Evolutionary conservation across 805 yeast genomes (phyloP).

Genomic region (Candida ficus): DNA sequence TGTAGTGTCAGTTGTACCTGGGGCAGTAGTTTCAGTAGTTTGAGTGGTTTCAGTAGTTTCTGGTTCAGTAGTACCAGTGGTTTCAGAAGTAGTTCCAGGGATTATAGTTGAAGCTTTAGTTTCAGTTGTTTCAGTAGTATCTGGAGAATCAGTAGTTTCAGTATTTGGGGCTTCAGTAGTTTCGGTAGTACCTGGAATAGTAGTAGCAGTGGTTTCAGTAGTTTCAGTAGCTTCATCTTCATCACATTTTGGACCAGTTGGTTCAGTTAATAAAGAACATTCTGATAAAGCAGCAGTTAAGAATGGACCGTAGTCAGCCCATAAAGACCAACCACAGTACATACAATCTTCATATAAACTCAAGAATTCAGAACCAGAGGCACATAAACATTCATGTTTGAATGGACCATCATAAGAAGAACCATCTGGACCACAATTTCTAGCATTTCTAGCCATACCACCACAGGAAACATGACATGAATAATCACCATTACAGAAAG

Average conservation of each 20-base stretch:
- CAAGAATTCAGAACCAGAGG: constrained; percentile 1
- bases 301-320: constrained; percentile 3
- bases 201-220: neutral
- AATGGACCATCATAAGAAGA: constrained; percentile 4
- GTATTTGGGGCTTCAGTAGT: neutral
- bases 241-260: constrained; percentile 7
- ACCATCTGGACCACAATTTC: constrained; percentile 1
- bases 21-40: neutral
- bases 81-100: neutral
- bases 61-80: too few species aligned
- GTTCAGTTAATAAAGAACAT: constrained; percentile 7
- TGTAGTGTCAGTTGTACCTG: neutral
- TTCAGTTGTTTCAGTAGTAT: neutral
- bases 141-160: neutral
- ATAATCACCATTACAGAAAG: neutral
- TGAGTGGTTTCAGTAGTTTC: too few species aligned
- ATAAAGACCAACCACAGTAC: constrained; percentile 10
- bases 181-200: neutral
- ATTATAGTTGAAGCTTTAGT: too few species aligned
- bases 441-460: constrained; percentile 4
- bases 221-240: neutral
- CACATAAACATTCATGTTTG: constrained; percentile 6
- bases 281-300: constrained; percentile 3
- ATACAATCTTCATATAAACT: constrained; percentile 2
- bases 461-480: constrained; percentile 7